A percentile compares a stretch with the other conserved stretches of the same genome.
Evolutionary conservation across 108 stramenopile species (phyloP).

Genomic region (Halocafeteria seosinensis): DNA sequence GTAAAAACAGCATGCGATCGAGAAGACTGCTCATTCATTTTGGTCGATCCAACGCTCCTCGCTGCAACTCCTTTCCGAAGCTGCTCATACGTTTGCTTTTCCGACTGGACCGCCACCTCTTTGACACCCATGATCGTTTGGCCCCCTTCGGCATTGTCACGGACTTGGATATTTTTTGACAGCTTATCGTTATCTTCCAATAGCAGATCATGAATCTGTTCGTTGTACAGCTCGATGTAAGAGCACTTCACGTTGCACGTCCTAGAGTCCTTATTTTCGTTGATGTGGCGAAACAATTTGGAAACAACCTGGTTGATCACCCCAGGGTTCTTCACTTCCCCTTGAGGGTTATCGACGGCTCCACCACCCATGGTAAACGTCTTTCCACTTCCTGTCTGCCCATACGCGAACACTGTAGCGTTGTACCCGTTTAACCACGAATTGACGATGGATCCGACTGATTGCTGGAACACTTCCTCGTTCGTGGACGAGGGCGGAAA

Average conservation of each 20-base stretch:
- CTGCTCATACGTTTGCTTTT: background rate
- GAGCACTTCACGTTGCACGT: background rate
- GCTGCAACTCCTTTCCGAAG: background rate
- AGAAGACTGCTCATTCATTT: slow-evolving; percentile 17
- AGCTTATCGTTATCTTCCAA: background rate
- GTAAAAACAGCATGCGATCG: slow-evolving; percentile 27
- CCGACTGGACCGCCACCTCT: background rate
- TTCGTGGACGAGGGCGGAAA: background rate
- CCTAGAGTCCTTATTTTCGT: background rate
- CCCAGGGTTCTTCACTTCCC: background rate
- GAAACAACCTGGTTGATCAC: background rate
- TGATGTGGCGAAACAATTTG: slow-evolving; percentile 30
- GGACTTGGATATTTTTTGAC: background rate
- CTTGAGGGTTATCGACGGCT: background rate
- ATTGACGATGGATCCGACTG: background rate
- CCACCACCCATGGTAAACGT: slow-evolving; percentile 24
- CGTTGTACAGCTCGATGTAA: slow-evolving; percentile 26
- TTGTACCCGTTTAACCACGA: slow-evolving; percentile 21
- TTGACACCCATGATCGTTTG: background rate
- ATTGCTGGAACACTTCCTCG: slow-evolving; percentile 1
- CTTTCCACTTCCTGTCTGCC: slow-evolving; percentile 28
- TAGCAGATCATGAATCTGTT: slow-evolving; percentile 18
- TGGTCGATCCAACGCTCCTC: slow-evolving; percentile 7
- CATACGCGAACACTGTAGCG: slow-evolving; percentile 25
- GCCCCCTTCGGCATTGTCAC: slow-evolving; percentile 1